These are phyloP conservation scores for Penicillium sp. DNA, from an alignment of 2,329 filamentous ascomycete species.

Conservation along the genomic window DNA sequence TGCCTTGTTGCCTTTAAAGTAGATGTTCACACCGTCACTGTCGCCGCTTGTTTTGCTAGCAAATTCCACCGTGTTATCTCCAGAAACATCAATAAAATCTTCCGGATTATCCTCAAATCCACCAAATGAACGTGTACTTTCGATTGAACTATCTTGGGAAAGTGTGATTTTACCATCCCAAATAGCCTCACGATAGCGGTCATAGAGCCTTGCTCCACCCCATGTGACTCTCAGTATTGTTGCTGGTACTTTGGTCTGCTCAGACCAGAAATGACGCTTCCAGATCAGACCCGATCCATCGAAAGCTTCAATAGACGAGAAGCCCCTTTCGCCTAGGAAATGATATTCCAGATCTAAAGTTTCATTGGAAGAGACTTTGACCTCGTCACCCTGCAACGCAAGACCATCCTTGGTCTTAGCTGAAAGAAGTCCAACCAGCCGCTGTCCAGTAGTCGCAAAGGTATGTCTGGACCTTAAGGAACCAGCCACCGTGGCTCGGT, in stretches of 20 bases:
- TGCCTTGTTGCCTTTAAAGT: not conserved
- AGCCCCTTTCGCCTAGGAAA: constrained; percentile 14
- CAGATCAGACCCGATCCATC: constrained; percentile 16
- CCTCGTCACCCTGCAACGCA: constrained; percentile 14
- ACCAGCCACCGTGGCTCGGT: constrained; percentile 5
- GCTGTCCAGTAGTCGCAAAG: constrained; percentile 17
- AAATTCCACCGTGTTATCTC: not conserved
- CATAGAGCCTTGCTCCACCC: constrained; percentile 19
- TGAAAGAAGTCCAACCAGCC: constrained; percentile 10
- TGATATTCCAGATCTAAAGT: constrained; percentile 10
- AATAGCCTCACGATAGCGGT: constrained; percentile 16
- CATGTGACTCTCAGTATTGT: constrained; percentile 13
- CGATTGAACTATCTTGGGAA: not conserved
- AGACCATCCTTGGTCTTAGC: not conserved
- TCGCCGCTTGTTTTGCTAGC: constrained; percentile 19
- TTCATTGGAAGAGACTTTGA: not conserved
- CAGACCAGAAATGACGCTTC: constrained; percentile 14
- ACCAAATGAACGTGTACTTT: constrained; percentile 5
- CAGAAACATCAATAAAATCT: constrained; percentile 2
- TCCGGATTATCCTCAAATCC: constrained; percentile 14
- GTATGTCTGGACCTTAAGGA: constrained; percentile 10
- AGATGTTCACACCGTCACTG: constrained; percentile 11
- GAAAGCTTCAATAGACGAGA: constrained; percentile 17
- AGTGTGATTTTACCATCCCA: constrained; percentile 15
- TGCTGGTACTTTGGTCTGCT: not conserved